phyloP scores from a whole-genome alignment of 768 basidiomycete species.

The Fistulinella prunicolor region DNA sequence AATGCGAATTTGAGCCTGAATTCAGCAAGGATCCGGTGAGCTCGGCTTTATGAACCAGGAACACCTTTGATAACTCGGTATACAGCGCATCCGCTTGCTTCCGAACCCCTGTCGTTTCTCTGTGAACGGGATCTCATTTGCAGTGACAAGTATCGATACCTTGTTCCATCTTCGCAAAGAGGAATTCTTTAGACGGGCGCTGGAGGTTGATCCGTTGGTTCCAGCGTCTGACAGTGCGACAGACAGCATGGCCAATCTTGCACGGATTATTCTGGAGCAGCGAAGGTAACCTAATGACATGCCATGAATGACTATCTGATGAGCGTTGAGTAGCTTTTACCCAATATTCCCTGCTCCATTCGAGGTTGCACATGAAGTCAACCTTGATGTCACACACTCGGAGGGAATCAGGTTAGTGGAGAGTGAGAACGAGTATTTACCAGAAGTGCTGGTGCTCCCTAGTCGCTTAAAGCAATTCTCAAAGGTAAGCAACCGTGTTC shows the following conservation, averaged over 20 bases:
- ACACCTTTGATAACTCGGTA: not conserved
- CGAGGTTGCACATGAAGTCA: constrained; percentile 74
- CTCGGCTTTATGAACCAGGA: constrained; percentile 1
- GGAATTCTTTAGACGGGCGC: constrained; percentile 67
- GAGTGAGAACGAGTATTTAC: constrained; percentile 46
- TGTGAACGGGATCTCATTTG: constrained; percentile 82
- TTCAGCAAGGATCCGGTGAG: constrained; percentile 53
- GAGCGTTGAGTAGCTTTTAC: constrained; percentile 66
- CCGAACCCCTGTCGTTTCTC: constrained; percentile 87
- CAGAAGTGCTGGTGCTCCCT: constrained; percentile 84
- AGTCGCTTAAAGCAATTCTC: constrained; percentile 88
- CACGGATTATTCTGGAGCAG: constrained; percentile 82
- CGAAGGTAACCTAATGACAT: constrained; percentile 54
- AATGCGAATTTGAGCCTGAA: constrained; percentile 53
- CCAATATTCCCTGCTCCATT: constrained; percentile 87
- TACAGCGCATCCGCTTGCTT: constrained; percentile 70
- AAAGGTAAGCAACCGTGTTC: constrained; percentile 52
- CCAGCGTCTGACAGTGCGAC: constrained; percentile 43
- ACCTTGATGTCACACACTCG: constrained; percentile 85
- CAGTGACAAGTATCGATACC: constrained; percentile 78
- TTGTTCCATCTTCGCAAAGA: constrained; percentile 88
- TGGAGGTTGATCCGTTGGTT: constrained; percentile 53
- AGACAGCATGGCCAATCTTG: constrained; percentile 79
- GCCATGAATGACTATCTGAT: not conserved
- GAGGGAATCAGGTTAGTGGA: constrained; percentile 40